Percentiles rank a stretch among this genome's conserved stretches.
These are phyloP conservation scores for Flaveria ramosissima DNA, from an alignment of 129 eudicot species.

Conservation along the genomic window DNA sequence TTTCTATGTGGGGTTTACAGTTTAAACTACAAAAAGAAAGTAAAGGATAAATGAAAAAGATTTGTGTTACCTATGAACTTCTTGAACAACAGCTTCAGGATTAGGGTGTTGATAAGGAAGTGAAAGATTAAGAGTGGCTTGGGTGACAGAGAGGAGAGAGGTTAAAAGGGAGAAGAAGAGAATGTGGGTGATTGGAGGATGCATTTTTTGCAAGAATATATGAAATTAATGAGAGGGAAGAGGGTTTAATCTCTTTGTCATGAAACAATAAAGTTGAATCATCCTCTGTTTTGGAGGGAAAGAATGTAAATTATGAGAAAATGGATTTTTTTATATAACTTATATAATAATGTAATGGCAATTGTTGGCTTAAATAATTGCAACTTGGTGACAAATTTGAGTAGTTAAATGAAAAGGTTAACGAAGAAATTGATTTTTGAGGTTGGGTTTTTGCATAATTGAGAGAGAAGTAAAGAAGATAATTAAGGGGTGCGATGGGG, in stretches of 20 bases:
- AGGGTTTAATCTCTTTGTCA: slow-evolving; percentile 31
- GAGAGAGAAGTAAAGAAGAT: slow-evolving; percentile 36
- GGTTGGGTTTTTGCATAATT: slow-evolving; percentile 33
- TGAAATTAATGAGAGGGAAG: slow-evolving; percentile 16
- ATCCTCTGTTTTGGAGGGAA: slow-evolving; percentile 33
- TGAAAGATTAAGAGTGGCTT: slow-evolving; percentile 38
- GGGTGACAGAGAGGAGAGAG: slow-evolving; percentile 36
- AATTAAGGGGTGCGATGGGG: background rate
- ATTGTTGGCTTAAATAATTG: slow-evolving; percentile 20
- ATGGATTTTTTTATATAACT: background rate
- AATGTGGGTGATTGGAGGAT: slow-evolving; percentile 48
- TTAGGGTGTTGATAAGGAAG: slow-evolving; percentile 42
- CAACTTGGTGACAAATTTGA: slow-evolving; percentile 24
- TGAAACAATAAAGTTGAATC: slow-evolving; percentile 27
- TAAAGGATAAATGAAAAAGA: background rate
- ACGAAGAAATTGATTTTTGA: slow-evolving; percentile 13
- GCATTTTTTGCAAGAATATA: slow-evolving; percentile 41
- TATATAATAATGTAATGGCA: slow-evolving; percentile 13
- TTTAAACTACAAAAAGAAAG: too few relatives aligned
- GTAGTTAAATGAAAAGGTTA: slow-evolving; percentile 10
- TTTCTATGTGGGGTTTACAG: slow-evolving; percentile 8
- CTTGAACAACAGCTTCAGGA: slow-evolving; percentile 46
- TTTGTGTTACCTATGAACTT: slow-evolving; percentile 44
- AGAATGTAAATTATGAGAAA: slow-evolving; percentile 22
- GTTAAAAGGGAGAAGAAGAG: slow-evolving; percentile 49